A percentile compares a stretch with the other conserved stretches of the same genome.
Evolutionary conservation across 164 flowering plant genomes (phyloP).

Genomic region (Kalanchoe fedtschenkoi): DNA sequence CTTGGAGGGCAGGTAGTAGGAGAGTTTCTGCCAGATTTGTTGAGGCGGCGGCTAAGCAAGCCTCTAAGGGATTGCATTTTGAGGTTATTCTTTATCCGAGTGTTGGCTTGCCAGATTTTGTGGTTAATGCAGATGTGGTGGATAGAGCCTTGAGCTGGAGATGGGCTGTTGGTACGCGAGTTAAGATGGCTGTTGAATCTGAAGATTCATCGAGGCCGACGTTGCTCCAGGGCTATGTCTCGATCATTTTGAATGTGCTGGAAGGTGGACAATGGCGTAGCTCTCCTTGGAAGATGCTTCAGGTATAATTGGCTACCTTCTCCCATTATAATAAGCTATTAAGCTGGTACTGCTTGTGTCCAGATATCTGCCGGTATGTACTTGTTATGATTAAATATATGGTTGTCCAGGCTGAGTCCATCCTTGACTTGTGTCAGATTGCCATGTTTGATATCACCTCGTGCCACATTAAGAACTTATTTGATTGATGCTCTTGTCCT

Average conservation of each 20-base stretch:
- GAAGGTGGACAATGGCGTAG: not conserved
- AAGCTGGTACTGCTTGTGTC: not conserved
- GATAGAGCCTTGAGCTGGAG: constrained; percentile 28
- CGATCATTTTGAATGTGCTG: constrained; percentile 11
- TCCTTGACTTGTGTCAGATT: no score
- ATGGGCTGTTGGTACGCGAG: constrained; percentile 47
- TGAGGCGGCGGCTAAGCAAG: constrained; percentile 31
- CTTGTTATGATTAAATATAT: not conserved
- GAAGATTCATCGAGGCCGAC: constrained; percentile 47
- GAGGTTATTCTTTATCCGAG: constrained; percentile 61
- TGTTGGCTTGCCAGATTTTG: constrained; percentile 44
- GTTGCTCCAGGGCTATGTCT: constrained; percentile 51
- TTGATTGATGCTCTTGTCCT: no score
- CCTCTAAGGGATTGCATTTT: constrained; percentile 33
- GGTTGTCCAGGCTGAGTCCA: not conserved
- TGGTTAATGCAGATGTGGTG: constrained; percentile 53
- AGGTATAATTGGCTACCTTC: not conserved
- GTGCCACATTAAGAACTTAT: no score
- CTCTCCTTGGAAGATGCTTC: constrained; percentile 5
- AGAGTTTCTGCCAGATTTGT: constrained; percentile 28
- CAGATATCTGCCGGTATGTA: not conserved
- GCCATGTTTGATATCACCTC: no score
- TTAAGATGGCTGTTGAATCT: constrained; percentile 56
- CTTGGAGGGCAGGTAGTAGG: constrained; percentile 22
- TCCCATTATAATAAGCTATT: not conserved